Percentiles rank a stretch among this genome's conserved stretches.
Conservation (phyloP, 2,329 filamentous ascomycete species). For the Neoscytalidium dimidiatum region DNA sequence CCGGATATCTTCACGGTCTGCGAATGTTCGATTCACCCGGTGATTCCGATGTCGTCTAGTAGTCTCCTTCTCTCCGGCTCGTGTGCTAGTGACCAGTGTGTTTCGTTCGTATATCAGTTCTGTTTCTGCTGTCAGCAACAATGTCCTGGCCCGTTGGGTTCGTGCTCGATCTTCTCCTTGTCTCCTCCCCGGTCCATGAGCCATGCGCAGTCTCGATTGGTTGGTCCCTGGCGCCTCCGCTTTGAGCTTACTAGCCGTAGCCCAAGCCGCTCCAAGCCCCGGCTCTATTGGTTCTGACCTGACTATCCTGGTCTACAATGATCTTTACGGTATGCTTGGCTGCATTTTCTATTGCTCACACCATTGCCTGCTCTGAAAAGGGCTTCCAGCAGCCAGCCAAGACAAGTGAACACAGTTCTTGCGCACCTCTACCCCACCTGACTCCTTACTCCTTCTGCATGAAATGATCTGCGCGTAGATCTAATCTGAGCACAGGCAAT, state of each 20-base stretch:
- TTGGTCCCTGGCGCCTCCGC: conserved; percentile 4
- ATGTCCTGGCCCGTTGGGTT: not conserved
- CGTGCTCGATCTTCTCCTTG: not conserved
- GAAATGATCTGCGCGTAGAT: conserved; percentile 4
- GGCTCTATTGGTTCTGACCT: conserved; percentile 32
- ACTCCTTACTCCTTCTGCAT: not conserved
- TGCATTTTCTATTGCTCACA: not conserved
- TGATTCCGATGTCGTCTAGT: not conserved
- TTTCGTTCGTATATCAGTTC: not conserved
- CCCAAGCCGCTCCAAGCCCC: conserved; percentile 25
- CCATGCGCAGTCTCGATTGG: not conserved
- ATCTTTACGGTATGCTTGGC: conserved; percentile 22
- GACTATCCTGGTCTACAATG: conserved; percentile 24
- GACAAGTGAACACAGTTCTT: not conserved
- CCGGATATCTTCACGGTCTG: not conserved
- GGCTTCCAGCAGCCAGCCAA: not conserved
- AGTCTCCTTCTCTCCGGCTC: not conserved
- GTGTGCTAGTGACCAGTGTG: not conserved
- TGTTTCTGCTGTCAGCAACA: not conserved
- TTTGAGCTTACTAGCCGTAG: conserved; percentile 1
- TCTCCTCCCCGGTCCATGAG: not conserved
- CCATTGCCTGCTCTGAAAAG: no score
- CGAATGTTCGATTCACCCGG: not conserved
- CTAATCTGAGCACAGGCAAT: conserved; percentile 20
- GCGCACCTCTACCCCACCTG: not conserved